These are phyloP conservation scores for Dalbergia cultrata DNA, from an alignment of 306 rosid species.

Conservation along the genomic window DNA sequence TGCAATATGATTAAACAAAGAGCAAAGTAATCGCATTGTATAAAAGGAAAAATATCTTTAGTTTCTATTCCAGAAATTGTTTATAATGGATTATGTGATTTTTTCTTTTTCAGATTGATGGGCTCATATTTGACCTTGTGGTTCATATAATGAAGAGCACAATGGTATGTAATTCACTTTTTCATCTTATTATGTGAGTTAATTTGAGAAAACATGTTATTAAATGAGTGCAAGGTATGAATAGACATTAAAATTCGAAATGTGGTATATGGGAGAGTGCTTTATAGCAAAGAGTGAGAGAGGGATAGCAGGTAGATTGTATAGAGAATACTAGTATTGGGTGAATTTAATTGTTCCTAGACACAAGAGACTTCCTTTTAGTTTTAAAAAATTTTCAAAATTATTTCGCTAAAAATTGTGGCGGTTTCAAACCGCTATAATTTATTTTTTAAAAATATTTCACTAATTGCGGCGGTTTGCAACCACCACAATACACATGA, in stretches of 20 bases:
- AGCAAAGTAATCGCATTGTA: neutral
- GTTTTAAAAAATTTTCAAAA: no score
- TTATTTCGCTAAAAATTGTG: no score
- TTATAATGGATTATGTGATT: constrained; percentile 11
- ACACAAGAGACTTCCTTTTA: no score
- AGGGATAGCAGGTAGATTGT: no score
- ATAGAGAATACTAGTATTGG: no score
- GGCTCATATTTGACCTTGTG: constrained; percentile 96
- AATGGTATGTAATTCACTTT: constrained; percentile 69
- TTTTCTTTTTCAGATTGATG: constrained; percentile 80
- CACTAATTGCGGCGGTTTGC: no score
- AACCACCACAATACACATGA: no score
- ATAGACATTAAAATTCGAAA: constrained; percentile 10
- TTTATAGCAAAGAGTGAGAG: no score
- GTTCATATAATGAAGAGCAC: constrained; percentile 98
- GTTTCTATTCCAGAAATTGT: constrained; percentile 20
- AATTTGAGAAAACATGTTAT: neutral
- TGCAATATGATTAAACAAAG: neutral
- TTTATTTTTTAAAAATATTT: no score
- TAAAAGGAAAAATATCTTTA: neutral
- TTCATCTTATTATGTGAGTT: constrained; percentile 35
- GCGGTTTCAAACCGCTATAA: no score
- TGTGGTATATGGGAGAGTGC: neutral
- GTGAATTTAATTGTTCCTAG: no score
- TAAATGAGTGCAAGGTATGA: constrained; percentile 30